Evolutionary conservation across 768 basidiomycete genomes (phyloP), one percentile per base, ranked within the genome.

Genomic region (Coprinopsis marcescibilis): DNA sequence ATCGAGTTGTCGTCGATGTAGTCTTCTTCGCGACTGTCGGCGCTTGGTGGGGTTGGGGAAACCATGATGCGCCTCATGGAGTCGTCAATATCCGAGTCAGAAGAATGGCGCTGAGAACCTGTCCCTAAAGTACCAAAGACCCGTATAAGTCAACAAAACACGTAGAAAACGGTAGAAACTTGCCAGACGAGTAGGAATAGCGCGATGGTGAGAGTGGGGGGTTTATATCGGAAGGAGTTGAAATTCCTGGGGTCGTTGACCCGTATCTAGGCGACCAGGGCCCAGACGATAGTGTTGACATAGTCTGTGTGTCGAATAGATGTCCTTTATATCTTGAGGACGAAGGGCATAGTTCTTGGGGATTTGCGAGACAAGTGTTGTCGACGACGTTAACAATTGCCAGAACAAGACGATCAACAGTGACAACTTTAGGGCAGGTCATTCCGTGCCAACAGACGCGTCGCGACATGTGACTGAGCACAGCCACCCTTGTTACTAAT

Each of bases 241-340:
- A 71, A 13, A 76, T 75, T 55, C 72, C 79, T 0, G 79, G n/a
- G n/a, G n/a, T 78, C 15, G 76, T 71, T 36, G 80, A 77, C 64
- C 80, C 81, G 54, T 76, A 76, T 17, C 73, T 67, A 19, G 81
- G 83, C 40, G 84, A 85, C 70, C 81, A 74, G 17, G 72, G 67
- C 53, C 73, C 75, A 48, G 73, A 60, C 51, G 68, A 64, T 51
- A 63, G 56, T 59, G 64, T 69, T 54, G 66, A 60, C 70, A 70
- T 73, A 46, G 39, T 49, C 32, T 43, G 42, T 40, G 24, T 36
- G 42, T 45, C 23, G 34, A 49, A 14, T 29, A 35, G 41, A 23
- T 41, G 29, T 37, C 46, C 54, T n/a, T n/a, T n/a, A n/a, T n/a
- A n/a, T n/a, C n/a, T n/a, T n/a, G n/a, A n/a, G 45, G 43, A 51